phyloP scores from a whole-genome alignment of 2,329 filamentous ascomycete genomes.

The Colletotrichum chrysophilum region DNA sequence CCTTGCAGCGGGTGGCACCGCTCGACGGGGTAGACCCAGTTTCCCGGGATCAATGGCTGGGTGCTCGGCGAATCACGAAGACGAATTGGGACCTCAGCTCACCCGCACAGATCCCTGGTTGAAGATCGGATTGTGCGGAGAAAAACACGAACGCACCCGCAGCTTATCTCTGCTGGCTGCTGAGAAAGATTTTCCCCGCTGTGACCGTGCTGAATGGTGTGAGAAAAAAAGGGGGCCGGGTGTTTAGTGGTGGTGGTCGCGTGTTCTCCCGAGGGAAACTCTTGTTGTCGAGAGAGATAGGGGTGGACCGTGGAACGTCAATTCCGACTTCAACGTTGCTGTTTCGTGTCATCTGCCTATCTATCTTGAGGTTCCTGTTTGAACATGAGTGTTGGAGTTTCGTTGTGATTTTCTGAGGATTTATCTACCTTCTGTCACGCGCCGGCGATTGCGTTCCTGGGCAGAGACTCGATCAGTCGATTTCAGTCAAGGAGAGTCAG shows the following conservation, averaged over 20 bases:
- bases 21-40: slow-evolving; percentile 11
- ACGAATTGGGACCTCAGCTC: not conserved
- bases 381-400: not conserved
- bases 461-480: not conserved
- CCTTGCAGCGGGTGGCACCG: not conserved
- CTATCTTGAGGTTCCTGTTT: not conserved
- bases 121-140: slow-evolving; percentile 6
- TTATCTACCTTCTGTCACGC: not conserved
- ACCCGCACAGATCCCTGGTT: not conserved
- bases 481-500: not conserved
- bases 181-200: not conserved
- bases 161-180: not conserved
- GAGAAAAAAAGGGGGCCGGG: not conserved
- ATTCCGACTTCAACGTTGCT: slow-evolving; percentile 6
- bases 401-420: not conserved
- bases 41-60: not conserved
- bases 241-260: not conserved
- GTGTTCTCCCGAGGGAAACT: not conserved
- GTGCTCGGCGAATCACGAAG: not conserved
- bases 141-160: not conserved
- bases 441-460: not conserved
- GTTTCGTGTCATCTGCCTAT: not conserved
- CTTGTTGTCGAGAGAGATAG: not conserved
- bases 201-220: slow-evolving; percentile 5
- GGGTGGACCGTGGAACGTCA: not conserved